phyloP scores from a whole-genome alignment of 2,329 filamentous ascomycete species.

The Fusarium stilboides region DNA sequence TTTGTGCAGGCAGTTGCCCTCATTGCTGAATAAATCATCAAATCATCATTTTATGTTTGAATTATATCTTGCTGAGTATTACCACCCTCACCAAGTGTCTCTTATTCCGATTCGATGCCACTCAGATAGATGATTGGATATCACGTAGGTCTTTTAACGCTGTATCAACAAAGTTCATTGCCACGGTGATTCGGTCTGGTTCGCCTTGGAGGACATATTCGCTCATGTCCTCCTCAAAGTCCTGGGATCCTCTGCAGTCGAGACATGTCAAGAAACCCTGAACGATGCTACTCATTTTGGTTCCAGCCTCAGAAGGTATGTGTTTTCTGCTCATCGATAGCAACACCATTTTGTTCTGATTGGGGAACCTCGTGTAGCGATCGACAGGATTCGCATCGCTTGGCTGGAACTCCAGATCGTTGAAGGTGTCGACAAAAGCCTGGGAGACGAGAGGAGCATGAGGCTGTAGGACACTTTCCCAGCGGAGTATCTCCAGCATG shows the following conservation, averaged over 20 bases:
- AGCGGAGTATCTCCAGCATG: not conserved
- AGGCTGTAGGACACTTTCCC: not conserved
- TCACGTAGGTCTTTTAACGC: not conserved
- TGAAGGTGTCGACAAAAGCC: not conserved
- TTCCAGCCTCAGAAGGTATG: not conserved
- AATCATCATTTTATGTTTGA: too few relatives aligned
- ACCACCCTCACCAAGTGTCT: too few relatives aligned
- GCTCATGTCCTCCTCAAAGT: not conserved
- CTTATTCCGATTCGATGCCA: too few relatives aligned
- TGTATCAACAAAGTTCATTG: slow-evolving; percentile 1
- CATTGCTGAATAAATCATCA: too few relatives aligned
- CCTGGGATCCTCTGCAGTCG: not conserved
- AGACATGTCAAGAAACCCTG: not conserved
- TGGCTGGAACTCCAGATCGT: not conserved
- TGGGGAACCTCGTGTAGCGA: not conserved
- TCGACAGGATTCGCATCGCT: not conserved
- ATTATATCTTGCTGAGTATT: too few relatives aligned
- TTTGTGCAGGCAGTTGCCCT: too few relatives aligned
- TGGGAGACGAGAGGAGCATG: not conserved
- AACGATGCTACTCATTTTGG: not conserved
- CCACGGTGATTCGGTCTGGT: not conserved
- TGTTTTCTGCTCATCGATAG: not conserved
- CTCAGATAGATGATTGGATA: not conserved
- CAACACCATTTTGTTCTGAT: slow-evolving; percentile 1
- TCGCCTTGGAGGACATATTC: not conserved